Evolutionary conservation across 805 yeast genomes (phyloP).

Genomic region (Candida sphagnicola): DNA sequence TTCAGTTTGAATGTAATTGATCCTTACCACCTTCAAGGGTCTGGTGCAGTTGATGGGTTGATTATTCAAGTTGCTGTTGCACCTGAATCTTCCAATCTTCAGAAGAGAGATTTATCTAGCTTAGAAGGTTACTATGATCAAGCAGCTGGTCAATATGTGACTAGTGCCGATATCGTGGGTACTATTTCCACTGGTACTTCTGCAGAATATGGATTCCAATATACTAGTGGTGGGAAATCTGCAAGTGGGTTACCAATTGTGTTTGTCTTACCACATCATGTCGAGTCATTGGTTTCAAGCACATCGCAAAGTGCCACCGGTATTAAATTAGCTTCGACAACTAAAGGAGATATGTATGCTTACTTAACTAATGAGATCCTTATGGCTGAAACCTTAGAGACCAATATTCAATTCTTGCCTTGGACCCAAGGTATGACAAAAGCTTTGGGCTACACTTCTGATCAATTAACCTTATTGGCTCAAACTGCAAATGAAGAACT

Average conservation of each 20-base stretch:
- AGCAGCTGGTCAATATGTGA: conserved; percentile 67
- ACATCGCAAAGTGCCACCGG: conserved; percentile 35
- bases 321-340: conserved; percentile 40
- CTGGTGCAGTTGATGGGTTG: conserved; percentile 43
- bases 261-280: conserved; percentile 54
- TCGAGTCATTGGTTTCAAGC: conserved; percentile 28
- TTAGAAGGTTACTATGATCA: conserved; percentile 48
- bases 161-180: conserved; percentile 46
- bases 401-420: conserved; percentile 42
- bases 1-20: conserved; percentile 25
- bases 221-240: conserved; percentile 49
- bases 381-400: conserved; percentile 37
- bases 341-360: conserved; percentile 50
- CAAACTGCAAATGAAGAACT: conserved; percentile 45
- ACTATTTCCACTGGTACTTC: conserved; percentile 38
- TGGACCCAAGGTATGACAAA: conserved; percentile 33
- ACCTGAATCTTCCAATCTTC: conserved; percentile 16
- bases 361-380: conserved; percentile 36
- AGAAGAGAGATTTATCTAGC: conserved; percentile 5
- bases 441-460: conserved; percentile 36
- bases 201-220: conserved; percentile 47
- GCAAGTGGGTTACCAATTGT: conserved; percentile 41
- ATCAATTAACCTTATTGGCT: conserved; percentile 41
- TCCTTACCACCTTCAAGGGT: conserved; percentile 40
- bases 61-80: conserved; percentile 36